These are phyloP conservation scores for Casuarina cunninghamiana DNA, from an alignment of 306 rosid genomes.

Conservation along the genomic window DNA sequence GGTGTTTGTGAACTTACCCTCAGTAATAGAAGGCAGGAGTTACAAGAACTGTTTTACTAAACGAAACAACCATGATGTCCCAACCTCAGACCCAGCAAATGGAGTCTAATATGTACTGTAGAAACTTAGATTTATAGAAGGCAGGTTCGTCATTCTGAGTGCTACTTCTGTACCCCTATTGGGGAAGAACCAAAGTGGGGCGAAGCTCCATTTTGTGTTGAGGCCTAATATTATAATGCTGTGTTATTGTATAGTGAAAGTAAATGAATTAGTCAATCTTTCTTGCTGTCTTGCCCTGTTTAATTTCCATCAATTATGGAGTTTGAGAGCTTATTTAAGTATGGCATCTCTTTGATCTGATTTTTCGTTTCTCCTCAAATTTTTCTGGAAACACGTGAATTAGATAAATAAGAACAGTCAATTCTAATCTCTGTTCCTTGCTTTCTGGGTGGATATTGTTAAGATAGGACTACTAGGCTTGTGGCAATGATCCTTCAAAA, in stretches of 20 bases:
- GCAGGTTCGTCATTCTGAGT: background rate
- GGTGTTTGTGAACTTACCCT: conserved; percentile 64
- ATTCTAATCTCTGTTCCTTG: too few relatives aligned
- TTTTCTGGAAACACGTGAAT: too few relatives aligned
- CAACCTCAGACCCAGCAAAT: conserved; percentile 34
- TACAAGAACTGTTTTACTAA: conserved; percentile 29
- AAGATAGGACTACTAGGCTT: too few relatives aligned
- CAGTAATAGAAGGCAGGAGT: conserved; percentile 36
- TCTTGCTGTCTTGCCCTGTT: background rate
- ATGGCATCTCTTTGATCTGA: too few relatives aligned
- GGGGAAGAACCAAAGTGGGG: conserved; percentile 61
- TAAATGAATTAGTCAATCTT: conserved; percentile 18
- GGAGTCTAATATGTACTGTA: conserved; percentile 31
- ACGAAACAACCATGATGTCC: conserved; percentile 19
- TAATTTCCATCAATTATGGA: background rate
- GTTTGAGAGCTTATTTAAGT: too few relatives aligned
- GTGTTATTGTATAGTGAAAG: conserved; percentile 26
- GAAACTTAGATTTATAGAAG: background rate
- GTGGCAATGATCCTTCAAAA: background rate
- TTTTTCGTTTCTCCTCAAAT: too few relatives aligned
- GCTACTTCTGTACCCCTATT: conserved; percentile 9
- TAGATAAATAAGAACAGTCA: too few relatives aligned
- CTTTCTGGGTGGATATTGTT: too few relatives aligned
- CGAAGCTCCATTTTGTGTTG: conserved; percentile 61
- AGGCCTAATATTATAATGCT: conserved; percentile 21